Evolutionary conservation across 306 rosid species (phyloP).

Genomic region (Acacia acuminata): DNA sequence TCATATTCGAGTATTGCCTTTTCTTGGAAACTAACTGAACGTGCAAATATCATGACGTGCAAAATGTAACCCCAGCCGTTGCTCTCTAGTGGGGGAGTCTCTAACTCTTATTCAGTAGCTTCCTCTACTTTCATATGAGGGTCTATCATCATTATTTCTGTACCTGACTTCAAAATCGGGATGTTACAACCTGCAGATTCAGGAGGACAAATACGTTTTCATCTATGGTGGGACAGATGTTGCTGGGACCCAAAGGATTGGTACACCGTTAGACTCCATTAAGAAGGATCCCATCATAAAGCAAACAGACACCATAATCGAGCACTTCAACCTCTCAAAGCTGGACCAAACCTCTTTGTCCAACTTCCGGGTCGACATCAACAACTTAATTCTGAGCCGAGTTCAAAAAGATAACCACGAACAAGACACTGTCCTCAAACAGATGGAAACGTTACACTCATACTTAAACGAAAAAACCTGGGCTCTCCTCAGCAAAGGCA

Average conservation of each 20-base stretch:
- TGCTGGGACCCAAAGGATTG: not conserved
- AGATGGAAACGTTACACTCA: not conserved
- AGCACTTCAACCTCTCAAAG: not conserved
- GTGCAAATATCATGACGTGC: too few species aligned
- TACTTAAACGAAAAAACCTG: not conserved
- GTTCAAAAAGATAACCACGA: not conserved
- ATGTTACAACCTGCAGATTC: conserved; percentile 7
- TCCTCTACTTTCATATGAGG: too few species aligned
- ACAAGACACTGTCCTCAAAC: not conserved
- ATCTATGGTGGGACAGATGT: not conserved
- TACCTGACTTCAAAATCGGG: too few species aligned
- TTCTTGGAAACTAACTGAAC: too few species aligned
- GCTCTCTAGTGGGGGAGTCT: too few species aligned
- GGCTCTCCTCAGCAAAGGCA: not conserved
- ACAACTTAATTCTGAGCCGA: not conserved
- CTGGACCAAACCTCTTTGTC: not conserved
- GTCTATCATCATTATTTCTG: too few species aligned
- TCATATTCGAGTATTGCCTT: too few species aligned
- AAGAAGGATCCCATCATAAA: conserved; percentile 30
- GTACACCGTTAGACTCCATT: not conserved
- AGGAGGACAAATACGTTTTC: conserved; percentile 19
- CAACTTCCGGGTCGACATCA: not conserved
- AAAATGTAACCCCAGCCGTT: too few species aligned
- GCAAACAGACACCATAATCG: conserved; percentile 28
- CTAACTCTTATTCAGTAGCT: too few species aligned